Conservation (phyloP, 1,139 yeast genomes). For the Candida pseudoviswanathii region DNA sequence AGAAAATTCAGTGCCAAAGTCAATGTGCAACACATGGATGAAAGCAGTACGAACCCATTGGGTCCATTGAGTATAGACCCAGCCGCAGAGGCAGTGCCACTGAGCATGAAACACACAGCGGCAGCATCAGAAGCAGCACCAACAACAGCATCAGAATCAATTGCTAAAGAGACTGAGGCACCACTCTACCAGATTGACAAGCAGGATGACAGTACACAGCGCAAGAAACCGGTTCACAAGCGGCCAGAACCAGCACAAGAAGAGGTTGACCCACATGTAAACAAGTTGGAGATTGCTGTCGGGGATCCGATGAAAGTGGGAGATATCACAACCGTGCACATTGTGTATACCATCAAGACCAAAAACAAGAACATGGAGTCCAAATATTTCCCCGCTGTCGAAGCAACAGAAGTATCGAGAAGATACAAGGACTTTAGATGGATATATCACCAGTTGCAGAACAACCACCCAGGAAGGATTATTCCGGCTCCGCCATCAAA, state of each 20-base stretch:
- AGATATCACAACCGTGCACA: slow-evolving; percentile 85
- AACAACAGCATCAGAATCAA: slow-evolving; percentile 22
- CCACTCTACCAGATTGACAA: slow-evolving; percentile 49
- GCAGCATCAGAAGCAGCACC: slow-evolving; percentile 10
- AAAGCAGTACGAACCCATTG: slow-evolving; percentile 23
- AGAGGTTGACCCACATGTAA: slow-evolving; percentile 9
- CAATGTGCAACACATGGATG: slow-evolving; percentile 33
- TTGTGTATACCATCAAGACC: slow-evolving; percentile 79
- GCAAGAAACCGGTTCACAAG: neutral
- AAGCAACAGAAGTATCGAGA: slow-evolving; percentile 60
- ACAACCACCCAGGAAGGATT: slow-evolving; percentile 85
- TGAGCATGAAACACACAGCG: neutral
- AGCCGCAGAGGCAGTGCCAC: neutral
- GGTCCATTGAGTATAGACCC: slow-evolving; percentile 45
- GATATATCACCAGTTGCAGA: slow-evolving; percentile 86
- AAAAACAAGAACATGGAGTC: slow-evolving; percentile 37
- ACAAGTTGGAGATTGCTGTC: slow-evolving; percentile 64
- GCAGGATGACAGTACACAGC: neutral
- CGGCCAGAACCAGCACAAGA: slow-evolving; percentile 7
- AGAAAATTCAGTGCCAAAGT: slow-evolving; percentile 37
- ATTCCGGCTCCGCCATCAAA: slow-evolving; percentile 98
- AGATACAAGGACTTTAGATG: slow-evolving; percentile 83
- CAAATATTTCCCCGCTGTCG: slow-evolving; percentile 27
- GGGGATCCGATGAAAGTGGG: slow-evolving; percentile 94
- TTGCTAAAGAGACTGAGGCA: slow-evolving; percentile 46